Evolutionary conservation across 2,329 filamentous ascomycete genomes (phyloP), one percentile per base, ranked within the genome.

Genomic region (Trichoderma koningii): DNA sequence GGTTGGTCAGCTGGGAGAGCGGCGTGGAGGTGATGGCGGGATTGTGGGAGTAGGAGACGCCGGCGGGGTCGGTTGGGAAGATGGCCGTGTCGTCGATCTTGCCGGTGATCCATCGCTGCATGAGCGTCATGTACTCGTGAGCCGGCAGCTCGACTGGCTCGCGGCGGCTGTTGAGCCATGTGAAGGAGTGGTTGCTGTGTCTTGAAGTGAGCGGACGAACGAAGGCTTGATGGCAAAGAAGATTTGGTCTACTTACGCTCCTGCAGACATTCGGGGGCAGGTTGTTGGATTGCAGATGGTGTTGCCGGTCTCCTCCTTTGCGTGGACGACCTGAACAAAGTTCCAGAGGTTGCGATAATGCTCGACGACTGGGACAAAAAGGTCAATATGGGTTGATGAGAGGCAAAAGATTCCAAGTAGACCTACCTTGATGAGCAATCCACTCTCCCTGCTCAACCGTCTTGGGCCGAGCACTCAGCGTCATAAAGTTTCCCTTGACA

Each of bases 401-500:
- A 9, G 9, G 30, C 30, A 9, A n/a, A n/a, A 9, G 51, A 56
- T 72, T 80, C 10, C 9, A 34, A 23, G 26, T 7, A 55, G 74
- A 64, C 65, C 74, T 83, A 96, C 94, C 89, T 83, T 97, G 94
- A 77, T 97, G 92, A 68, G 93, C 93, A 71, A 97, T 85, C 94
- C 94, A 98, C 78, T 98, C 94, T 70, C 92, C 94, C 75, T 92
- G 88, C 73, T 97, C 94, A 52, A 97, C 91, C 64, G 95, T 93
- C 81, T 94, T 93, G 23, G 94, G 94, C 74, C 93, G 90, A 56
- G 93, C 92, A 72, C 93, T 96, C 66, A 98, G 80, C 12, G 94
- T 97, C 89, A 97, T 92, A 76, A 98, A 97, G 80, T 97, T 98
- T 66, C 94, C 94, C 81, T 94, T 96, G 73, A 97, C 93, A 69